Evolutionary conservation across 2,329 filamentous ascomycete genomes (phyloP), one percentile per base, ranked within the genome.

Genomic region (Fusarium tupiense): DNA sequence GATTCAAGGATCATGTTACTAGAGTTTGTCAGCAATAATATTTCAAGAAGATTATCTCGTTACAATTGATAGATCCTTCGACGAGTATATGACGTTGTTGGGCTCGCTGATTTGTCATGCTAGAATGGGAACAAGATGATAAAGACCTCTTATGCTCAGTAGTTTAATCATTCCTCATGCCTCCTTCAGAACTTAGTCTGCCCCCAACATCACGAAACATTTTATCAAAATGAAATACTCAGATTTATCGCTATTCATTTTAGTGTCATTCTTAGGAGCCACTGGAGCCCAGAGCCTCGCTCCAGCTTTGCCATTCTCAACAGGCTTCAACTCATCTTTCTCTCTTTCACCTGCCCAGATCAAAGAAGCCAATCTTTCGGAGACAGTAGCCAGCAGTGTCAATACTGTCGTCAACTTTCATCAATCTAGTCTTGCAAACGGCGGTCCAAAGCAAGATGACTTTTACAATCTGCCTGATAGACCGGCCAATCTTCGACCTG

Each of bases 301-400:
- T 12, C 46, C 26, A 26, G 65, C 65, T 5, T 9, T 67, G 0
- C 65, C 53, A 2, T 53, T 68, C 33, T 68, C 44, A 19, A 64
- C 65, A 4, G 46, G 38, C 20, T 76, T 71, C 13, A 76, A 76
- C 50, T 76, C 73, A 3, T 69, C 74, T 2, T 74, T 76, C 17
- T 54, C 62, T 1, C 52, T 76, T 2, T 54, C 63, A 1, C 5
- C 56, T 2, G 31, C 40, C 2, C 71, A 76, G 17, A 70, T 76
- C 19, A 47, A 47, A 17, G 54, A 37, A 2, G 65, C 59, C 2
- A 33, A 61, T 13, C 52, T 76, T 3, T 59, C 58, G 1, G 35
- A 72, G 1, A 58, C 37, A 4, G 5, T 70, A 1, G 69, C 56
- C 5, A 22, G n/a, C 17, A 74, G 61, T 14, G 14, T 76, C 37